Evolutionary conservation across 139 green algal species (phyloP).

Genomic region (Chlorella sorokiniana): DNA sequence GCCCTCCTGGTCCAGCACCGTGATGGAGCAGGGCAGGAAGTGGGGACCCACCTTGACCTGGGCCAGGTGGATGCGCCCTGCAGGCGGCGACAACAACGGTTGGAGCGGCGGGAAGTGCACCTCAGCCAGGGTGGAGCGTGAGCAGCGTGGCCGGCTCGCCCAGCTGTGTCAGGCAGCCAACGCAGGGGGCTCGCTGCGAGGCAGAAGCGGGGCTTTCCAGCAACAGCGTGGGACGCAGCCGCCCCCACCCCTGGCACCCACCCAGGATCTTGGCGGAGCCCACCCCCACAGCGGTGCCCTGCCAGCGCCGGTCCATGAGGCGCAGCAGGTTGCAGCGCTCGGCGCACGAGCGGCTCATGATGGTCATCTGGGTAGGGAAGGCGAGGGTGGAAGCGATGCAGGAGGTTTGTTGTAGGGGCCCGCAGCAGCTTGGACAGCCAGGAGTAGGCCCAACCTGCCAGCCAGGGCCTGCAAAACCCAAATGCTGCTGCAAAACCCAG

Average conservation of each 20-base stretch:
- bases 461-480: background rate
- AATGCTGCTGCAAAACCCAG: background rate
- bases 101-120: background rate
- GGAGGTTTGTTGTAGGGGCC: background rate
- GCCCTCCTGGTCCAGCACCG: conserved; percentile 83
- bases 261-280: conserved; percentile 89
- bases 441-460: too few species aligned
- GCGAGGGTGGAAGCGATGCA: background rate
- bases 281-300: conserved; percentile 88
- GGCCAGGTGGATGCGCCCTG: conserved; percentile 54
- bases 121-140: background rate
- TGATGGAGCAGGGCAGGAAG: conserved; percentile 85
- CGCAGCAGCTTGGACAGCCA: background rate
- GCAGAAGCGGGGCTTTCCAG: background rate
- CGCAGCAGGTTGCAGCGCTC: conserved; percentile 79
- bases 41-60: conserved; percentile 75
- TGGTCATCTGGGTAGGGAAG: conserved; percentile 33
- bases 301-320: conserved; percentile 91
- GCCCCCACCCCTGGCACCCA: background rate
- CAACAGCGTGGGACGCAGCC: background rate
- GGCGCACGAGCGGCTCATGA: conserved; percentile 62
- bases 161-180: too few species aligned
- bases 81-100: background rate
- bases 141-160: background rate
- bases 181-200: too few species aligned